A percentile compares a stretch with the other conserved stretches of the same genome.
phyloP scores from a whole-genome alignment of 2,329 filamentous ascomycete species.

The Aspergillus pseudoglaucus region DNA sequence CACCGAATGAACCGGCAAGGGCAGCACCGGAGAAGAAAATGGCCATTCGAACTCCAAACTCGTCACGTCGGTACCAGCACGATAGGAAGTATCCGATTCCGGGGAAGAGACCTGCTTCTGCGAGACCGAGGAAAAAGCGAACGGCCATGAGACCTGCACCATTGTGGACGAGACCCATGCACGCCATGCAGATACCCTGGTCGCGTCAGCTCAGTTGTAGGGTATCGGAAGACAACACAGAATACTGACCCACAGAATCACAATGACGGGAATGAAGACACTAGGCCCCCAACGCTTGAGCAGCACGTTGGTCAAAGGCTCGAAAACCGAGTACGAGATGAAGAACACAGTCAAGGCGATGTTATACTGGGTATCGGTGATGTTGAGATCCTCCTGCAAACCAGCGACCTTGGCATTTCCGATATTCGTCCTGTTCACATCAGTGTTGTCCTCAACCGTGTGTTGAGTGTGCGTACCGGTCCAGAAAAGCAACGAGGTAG shows the following conservation, averaged over 20 bases:
- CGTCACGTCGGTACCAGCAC: conserved; percentile 74
- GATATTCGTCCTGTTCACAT: conserved; percentile 56
- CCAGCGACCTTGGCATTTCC: conserved; percentile 63
- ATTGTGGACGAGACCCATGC: conserved; percentile 42
- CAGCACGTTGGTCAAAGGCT: conserved; percentile 67
- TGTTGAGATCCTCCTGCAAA: conserved; percentile 52
- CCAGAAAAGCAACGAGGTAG: conserved; percentile 39
- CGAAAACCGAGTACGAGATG: conserved; percentile 73
- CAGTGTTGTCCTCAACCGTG: not conserved
- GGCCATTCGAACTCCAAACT: conserved; percentile 73
- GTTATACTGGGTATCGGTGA: conserved; percentile 65
- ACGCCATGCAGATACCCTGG: conserved; percentile 40
- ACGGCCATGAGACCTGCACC: conserved; percentile 43
- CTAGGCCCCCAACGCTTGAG: conserved; percentile 71
- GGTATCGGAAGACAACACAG: not conserved
- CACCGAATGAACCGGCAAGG: conserved; percentile 76
- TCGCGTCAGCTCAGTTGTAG: not conserved
- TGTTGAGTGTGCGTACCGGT: conserved; percentile 20
- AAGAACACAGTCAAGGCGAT: conserved; percentile 76
- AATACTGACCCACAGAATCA: conserved; percentile 50
- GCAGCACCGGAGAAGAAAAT: conserved; percentile 81
- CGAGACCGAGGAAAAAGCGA: conserved; percentile 40
- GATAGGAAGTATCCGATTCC: conserved; percentile 74
- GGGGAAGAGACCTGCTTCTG: conserved; percentile 52
- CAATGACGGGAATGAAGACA: conserved; percentile 74